Evolutionary conservation across 1,139 yeast genomes (phyloP), one percentile per base, ranked within the genome.

Genomic region (Geotrichum cucujoidarum): DNA sequence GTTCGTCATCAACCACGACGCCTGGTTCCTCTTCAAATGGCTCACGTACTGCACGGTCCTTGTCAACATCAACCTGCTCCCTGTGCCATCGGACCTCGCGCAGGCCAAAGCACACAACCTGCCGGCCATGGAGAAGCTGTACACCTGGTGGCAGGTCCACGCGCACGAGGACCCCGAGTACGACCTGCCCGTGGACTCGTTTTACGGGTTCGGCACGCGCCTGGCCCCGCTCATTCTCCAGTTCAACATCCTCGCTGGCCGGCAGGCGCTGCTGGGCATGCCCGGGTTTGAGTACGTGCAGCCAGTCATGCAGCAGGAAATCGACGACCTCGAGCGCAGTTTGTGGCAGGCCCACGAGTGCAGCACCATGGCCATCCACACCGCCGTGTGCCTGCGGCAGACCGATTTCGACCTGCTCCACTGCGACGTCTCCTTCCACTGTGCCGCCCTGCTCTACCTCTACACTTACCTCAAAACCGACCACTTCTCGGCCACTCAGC

Each of bases 11-110:
- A 20, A 36, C 10, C 20, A 13, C 17, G 50, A 51, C 18, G 41
- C 49, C 18, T 51, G 50, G 52, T 51, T 51, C 31, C 38, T 51
- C 8, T 40, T 51, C 40, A 51, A 51, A 35, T 51, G 54, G 54
- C 29, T 50, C n/a, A 45, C 53, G 6, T 51, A 49, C 35, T 36
- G 51, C 17, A 38, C 44, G 14, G 35, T 49, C 20, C 42, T 47
- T 14, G 40, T 45, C 33, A 51, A 49, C 27, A 36, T 51, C 10
- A 47, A 45, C 39, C 25, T 40, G 14, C 36, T 47, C 4, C 42
- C 48, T 6, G 35, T 29, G 10, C 48, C 51, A 8, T 37, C 45
- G 18, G 38, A 29, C 3, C 45, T 49, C 2, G 6, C 33, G n/a
- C 29, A 14, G n/a, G 49, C 52, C 2, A 45, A 49, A 29, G 52